Evolutionary conservation across 1,284 basidiomycete genomes (phyloP).

Genomic region (Prillingera fragicola): DNA sequence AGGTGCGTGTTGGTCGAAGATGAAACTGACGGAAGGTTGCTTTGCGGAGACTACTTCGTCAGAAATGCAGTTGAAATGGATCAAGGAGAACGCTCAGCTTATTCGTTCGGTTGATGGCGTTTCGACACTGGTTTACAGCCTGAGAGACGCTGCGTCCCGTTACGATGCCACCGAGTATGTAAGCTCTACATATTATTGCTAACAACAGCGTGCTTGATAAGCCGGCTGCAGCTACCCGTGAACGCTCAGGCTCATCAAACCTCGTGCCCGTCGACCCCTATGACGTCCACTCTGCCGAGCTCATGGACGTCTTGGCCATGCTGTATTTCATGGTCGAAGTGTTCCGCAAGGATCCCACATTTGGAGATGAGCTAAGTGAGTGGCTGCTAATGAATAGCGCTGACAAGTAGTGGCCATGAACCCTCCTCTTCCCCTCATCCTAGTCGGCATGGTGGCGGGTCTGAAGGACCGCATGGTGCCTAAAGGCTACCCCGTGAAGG

Average conservation of each 20-base stretch:
- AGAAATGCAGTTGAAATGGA: conserved; percentile 92
- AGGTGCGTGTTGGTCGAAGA: conserved; percentile 53
- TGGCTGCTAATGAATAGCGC: conserved; percentile 11
- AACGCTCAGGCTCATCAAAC: conserved; percentile 13
- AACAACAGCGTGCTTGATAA: conserved; percentile 7
- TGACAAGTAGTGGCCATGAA: conserved; percentile 74
- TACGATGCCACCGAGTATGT: conserved; percentile 52
- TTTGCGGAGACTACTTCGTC: conserved; percentile 86
- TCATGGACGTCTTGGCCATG: conserved; percentile 86
- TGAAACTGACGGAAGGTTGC: conserved; percentile 58
- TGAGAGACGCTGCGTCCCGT: conserved; percentile 83
- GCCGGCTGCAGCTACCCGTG: conserved; percentile 2
- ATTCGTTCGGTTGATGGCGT: conserved; percentile 81
- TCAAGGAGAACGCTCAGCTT: conserved; percentile 86
- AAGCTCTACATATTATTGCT: background rate
- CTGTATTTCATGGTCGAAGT: conserved; percentile 89
- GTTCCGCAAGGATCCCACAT: conserved; percentile 83
- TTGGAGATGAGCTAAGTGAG: conserved; percentile 92
- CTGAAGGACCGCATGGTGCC: conserved; percentile 82
- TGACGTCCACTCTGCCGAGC: conserved; percentile 61
- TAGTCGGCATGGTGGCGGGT: conserved; percentile 81
- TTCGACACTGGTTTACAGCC: conserved; percentile 73
- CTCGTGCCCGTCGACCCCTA: conserved; percentile 29
- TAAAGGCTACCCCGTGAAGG: conserved; percentile 93
- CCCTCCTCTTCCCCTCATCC: conserved; percentile 85